Evolutionary conservation across 495 filamentous ascomycete species (phyloP), one percentile per base, ranked within the genome.

Genomic region (Pseudotulostoma volvatum): DNA sequence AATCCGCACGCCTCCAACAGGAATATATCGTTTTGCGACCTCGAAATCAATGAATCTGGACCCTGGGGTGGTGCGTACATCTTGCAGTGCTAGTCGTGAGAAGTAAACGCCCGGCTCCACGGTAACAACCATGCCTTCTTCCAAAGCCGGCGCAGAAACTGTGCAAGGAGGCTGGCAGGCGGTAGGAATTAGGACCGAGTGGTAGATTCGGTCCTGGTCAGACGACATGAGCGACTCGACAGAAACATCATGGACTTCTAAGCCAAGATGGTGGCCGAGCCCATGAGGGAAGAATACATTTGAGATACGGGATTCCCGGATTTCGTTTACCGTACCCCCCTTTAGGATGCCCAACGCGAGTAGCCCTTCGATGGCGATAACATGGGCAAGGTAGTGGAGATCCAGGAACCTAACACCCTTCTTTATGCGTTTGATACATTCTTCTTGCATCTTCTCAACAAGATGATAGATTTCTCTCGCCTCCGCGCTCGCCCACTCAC

Each of bases 71-170:
- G 64, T 65, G 21, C 84, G 67, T 47, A 77, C 88, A 38, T 84
- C 83, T 21, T 76, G 73, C 39, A 97, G 77, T 37, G 93, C 92
- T 47, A 87, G 83, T 8, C 72, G 64, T 50, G 85, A 93, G 50
- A 96, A 97, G 58, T 84, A 84, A 55, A 96, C 71, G 16, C 88
- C 88, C 7, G 86, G 85, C 55, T 93, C 84, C 33, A 96, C 70
- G 0, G 85, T 93, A 11, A 93, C 71, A 11, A 93, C 71, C 77
- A 86, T 84, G 15, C 73, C 70, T 39, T 74, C 66, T 43, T 73
- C 65, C 37, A 92, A 54, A 36, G 53, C 47, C 37, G 68, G 63
- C 4, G 51, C 51, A n/a, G 57, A 54, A 1, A 53, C 19, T 2
- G 52, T 54, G 30, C 56, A 55, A 17, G 56, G 54, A 1, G 55